These are phyloP conservation scores for Boletus fagicola DNA, from an alignment of 768 basidiomycete genomes.

Conservation along the genomic window DNA sequence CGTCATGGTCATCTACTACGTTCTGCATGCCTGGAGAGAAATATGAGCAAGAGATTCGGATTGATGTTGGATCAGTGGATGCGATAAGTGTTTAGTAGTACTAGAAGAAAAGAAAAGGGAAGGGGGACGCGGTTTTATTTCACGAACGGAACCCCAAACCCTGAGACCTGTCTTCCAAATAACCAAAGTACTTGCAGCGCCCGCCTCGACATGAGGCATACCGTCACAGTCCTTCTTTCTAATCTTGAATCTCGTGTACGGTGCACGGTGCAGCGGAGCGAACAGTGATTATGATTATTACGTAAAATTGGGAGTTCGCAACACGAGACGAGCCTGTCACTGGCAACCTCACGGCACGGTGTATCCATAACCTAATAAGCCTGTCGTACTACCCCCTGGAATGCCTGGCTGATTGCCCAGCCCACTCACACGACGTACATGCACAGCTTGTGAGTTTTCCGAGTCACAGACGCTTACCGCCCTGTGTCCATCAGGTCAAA, in stretches of 20 bases:
- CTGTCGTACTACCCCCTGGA: neutral
- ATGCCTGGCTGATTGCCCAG: neutral
- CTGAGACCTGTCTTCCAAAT: neutral
- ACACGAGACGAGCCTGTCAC: too few species aligned
- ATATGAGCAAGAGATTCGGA: neutral
- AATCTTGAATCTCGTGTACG: too few species aligned
- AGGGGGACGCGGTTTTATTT: neutral
- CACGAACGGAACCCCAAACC: neutral
- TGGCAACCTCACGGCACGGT: too few species aligned
- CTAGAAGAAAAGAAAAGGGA: neutral
- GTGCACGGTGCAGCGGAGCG: too few species aligned
- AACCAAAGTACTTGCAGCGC: neutral
- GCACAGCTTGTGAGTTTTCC: neutral
- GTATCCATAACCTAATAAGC: neutral
- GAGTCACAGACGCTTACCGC: neutral
- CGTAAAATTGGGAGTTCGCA: neutral
- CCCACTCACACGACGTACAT: neutral
- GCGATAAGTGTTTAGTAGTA: too few species aligned
- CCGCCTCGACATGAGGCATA: neutral
- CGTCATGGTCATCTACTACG: neutral
- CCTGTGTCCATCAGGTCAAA: neutral
- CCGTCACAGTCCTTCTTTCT: neutral
- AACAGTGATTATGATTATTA: too few species aligned
- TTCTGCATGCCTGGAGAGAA: neutral
- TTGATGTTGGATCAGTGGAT: neutral